Evolutionary conservation across 2,329 filamentous ascomycete genomes (phyloP), one percentile per base, ranked within the genome.

Genomic region (Fusarium compactum): DNA sequence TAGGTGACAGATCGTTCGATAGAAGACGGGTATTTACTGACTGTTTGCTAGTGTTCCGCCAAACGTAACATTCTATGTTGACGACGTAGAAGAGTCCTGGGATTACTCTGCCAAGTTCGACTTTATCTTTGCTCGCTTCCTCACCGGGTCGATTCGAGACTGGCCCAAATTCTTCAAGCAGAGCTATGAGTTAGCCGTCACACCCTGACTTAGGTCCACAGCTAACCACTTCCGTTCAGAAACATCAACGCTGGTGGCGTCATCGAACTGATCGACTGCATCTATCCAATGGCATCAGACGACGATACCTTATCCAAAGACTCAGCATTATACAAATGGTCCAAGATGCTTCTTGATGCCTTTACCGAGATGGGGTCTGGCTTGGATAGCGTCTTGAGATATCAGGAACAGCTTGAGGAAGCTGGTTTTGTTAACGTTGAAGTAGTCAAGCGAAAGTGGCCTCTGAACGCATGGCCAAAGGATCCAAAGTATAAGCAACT

Each of bases 401-500:
- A 71, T 9, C 62, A 67, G 2, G 59, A 68, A 0, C 64, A 68
- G 8, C 68, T 71, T 14, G 41, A 55, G n/a, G 52, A 16, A 8
- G 60, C 51, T 2, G 65, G 65, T 0, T 71, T 69, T 15, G 10
- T 40, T 2, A 45, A 63, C n/a, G 38, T 71, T 0, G 41, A 46
- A 3, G 44, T 62, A 0, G 55, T 66, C 1, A 62, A 63, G 47
- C 47, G 44, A 7, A 63, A 62, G 27, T 71, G 68, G 68, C 69
- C 68, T 2, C 12, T 52, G 3, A 71, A 45, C 15, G 10, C 18
- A 1, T 71, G 57, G 61, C 54, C 68, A 1, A 61, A 65, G n/a
- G 64, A 68, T 32, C 47, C 47, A n/a, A 69, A 54, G 15, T 53
- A 69, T n/a, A 71, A 71, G 6, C 68, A 71, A 29, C 68, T 71